These are phyloP conservation scores for Botrytis sinoallii DNA, from an alignment of 2,329 filamentous ascomycete genomes.

Conservation along the genomic window DNA sequence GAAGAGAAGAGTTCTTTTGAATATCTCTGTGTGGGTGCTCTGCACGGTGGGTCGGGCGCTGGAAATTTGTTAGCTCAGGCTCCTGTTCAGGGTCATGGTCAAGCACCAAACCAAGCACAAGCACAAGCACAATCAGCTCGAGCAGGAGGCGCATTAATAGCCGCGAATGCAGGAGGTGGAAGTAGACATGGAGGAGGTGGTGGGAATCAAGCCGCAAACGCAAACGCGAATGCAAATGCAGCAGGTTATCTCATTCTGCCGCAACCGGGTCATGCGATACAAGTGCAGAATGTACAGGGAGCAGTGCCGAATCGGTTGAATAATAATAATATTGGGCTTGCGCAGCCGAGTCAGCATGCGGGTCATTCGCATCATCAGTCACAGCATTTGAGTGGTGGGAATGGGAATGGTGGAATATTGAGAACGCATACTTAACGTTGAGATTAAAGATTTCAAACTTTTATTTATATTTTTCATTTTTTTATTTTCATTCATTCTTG, in stretches of 20 bases:
- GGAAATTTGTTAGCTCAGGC: neutral
- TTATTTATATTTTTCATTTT: neutral
- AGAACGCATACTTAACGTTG: neutral
- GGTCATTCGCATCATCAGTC: neutral
- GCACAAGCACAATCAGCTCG: neutral
- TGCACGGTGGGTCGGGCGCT: neutral
- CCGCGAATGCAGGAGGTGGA: neutral
- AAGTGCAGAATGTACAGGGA: neutral
- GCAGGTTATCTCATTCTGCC: neutral
- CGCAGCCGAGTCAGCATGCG: neutral
- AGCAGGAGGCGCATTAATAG: neutral
- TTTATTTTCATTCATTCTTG: accelerated
- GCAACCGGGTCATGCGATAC: neutral
- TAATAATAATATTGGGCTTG: constrained; percentile 10
- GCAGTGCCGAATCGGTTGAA: neutral
- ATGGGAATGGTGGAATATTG: neutral
- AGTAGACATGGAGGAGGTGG: neutral
- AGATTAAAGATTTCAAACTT: too few species aligned
- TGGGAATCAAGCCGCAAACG: neutral
- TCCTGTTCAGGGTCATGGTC: neutral
- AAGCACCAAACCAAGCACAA: too few species aligned
- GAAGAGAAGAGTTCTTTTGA: neutral
- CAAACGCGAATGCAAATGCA: neutral
- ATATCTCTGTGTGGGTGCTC: neutral
- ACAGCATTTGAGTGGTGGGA: neutral